phyloP scores from a whole-genome alignment of 1,284 basidiomycete genomes.

The Chiua sp. region DNA sequence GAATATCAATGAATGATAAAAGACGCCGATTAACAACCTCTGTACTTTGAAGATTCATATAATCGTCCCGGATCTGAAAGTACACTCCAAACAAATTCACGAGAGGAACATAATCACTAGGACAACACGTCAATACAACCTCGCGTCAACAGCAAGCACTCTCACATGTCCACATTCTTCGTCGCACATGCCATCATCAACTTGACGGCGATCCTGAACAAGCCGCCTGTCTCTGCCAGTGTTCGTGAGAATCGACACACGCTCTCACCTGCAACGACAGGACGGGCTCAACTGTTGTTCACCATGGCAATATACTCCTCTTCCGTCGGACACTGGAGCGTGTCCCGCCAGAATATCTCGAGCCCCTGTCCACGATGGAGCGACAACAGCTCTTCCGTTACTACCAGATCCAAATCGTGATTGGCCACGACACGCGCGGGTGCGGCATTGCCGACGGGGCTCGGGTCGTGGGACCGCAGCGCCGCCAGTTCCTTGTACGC shows the following conservation, averaged over 20 bases:
- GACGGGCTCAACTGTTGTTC: conserved; percentile 79
- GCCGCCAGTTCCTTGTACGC: conserved; percentile 81
- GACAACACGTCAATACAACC: not conserved
- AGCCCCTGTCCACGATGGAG: conserved; percentile 96
- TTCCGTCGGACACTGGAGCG: conserved; percentile 91
- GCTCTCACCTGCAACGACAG: not conserved
- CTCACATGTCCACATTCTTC: conserved; percentile 66
- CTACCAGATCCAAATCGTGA: conserved; percentile 66
- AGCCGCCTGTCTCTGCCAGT: conserved; percentile 87
- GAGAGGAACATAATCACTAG: conserved; percentile 88
- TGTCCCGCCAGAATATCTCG: conserved; percentile 95
- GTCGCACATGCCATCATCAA: conserved; percentile 94
- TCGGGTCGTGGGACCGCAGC: conserved; percentile 43
- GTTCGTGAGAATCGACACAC: conserved; percentile 1
- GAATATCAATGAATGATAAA: not conserved
- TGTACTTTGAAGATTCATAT: conserved; percentile 92
- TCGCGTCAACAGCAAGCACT: not conserved
- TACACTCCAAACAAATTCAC: conserved; percentile 95
- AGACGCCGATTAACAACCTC: conserved; percentile 67
- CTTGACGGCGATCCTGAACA: conserved; percentile 93
- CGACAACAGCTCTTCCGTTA: conserved; percentile 89
- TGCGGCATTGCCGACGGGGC: conserved; percentile 22
- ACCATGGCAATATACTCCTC: conserved; percentile 97
- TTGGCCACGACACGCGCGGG: conserved; percentile 37
- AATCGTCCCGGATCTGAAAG: conserved; percentile 98